Evolutionary conservation across 2,329 filamentous ascomycete species (phyloP), one percentile per base, ranked within the genome.

Genomic region (Diplodia seriata): DNA sequence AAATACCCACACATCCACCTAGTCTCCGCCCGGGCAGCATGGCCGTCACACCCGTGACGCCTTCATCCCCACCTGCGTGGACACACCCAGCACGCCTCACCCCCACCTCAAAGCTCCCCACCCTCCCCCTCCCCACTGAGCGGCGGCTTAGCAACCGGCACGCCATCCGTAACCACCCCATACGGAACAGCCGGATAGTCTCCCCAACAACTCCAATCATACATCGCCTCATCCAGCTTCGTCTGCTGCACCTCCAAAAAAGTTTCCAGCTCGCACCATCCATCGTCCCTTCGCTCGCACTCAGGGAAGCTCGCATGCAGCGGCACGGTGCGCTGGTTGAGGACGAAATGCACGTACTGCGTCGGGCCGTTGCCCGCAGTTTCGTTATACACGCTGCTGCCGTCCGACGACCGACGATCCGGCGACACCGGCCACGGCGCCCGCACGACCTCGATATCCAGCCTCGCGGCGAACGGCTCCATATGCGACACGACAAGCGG

Each of bases 401-500:
- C 71, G 2, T 1, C 1, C 23, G 23, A 81, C 0, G 53, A 33
- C 23, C 29, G 15, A 26, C 31, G 86, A 81, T 15, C 80, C 79
- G 66, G 38, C 38, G 50, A 20, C 3, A 93, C 80, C 0, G 90
- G 89, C 43, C 85, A 82, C 0, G 90, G 91, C 0, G 90, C 83
- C 51, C 85, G 83, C 77, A 94, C 91, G 70, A 93, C 77, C 75
- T 93, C 91, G 69, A 93, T 91, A 71, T 92, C 90, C 0, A 93
- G 83, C 1, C 90, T 84, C 1, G 89, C 90, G 7, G 85, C 91
- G 72, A 93, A 93, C 0, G 91, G 91, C 55, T 88, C 89, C 23
- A 93, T 73, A 72, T 91, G 86, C 0, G 86, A 86, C 14, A 92
- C 85, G 33, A 89, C 87, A 64, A 92, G 86, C 65, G 88, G 84